These are phyloP conservation scores for Grosmannia serpens DNA, from an alignment of 2,329 filamentous ascomycete genomes.

Conservation along the genomic window DNA sequence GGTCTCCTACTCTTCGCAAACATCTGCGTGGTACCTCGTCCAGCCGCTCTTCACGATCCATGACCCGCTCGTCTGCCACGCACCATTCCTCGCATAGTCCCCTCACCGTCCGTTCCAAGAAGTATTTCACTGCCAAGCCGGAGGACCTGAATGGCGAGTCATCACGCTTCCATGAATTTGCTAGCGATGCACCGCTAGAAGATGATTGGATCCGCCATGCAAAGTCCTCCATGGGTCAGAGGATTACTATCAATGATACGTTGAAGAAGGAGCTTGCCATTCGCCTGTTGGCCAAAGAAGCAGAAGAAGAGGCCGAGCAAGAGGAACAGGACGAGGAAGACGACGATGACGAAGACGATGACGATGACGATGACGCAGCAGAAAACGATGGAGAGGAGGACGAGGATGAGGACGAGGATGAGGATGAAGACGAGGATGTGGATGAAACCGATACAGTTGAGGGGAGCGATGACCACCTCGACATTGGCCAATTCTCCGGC, in stretches of 20 bases:
- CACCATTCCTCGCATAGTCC: constrained; percentile 28
- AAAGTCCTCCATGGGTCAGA: constrained; percentile 45
- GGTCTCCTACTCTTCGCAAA: constrained; percentile 21
- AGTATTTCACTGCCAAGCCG: constrained; percentile 39
- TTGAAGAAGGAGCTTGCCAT: constrained; percentile 83
- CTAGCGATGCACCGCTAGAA: constrained; percentile 66
- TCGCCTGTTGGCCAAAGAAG: constrained; percentile 75
- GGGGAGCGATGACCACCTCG: constrained; percentile 27
- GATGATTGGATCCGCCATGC: constrained; percentile 83
- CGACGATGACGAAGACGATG: constrained; percentile 37
- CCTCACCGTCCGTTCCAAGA: constrained; percentile 25
- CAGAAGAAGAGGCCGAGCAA: constrained; percentile 73
- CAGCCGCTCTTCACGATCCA: constrained; percentile 6
- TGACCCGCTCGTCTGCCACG: constrained; percentile 18
- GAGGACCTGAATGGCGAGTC: constrained; percentile 41
- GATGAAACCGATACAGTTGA: constrained; percentile 38
- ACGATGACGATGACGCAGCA: constrained; percentile 38
- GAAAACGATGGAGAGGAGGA: constrained; percentile 40
- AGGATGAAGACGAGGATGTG: constrained; percentile 18
- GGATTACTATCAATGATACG: constrained; percentile 82
- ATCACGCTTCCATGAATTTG: constrained; percentile 80
- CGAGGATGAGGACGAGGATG: constrained; percentile 29
- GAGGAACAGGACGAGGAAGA: constrained; percentile 56
- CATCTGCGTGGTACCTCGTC: constrained; percentile 8
- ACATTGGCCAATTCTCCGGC: constrained; percentile 37